phyloP scores from a whole-genome alignment of 768 basidiomycete genomes.

The Collybia sordida region DNA sequence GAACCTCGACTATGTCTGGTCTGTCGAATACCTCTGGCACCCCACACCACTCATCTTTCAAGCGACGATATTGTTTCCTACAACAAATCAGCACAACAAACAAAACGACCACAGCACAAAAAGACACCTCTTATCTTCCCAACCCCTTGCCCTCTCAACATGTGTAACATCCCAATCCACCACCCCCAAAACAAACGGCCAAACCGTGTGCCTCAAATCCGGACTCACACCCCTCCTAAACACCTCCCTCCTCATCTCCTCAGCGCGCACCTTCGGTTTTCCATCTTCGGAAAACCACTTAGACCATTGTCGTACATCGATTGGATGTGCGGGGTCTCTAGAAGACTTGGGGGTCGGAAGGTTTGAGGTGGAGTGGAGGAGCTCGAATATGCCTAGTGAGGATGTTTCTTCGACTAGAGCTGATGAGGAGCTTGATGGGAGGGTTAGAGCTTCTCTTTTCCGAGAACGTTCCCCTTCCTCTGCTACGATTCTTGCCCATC shows the following conservation, averaged over 20 bases:
- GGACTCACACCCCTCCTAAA: constrained; percentile 72
- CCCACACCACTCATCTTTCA: constrained; percentile 83
- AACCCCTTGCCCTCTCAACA: constrained; percentile 57
- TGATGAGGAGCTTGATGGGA: constrained; percentile 51
- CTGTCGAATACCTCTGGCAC: constrained; percentile 80
- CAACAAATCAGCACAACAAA: background rate
- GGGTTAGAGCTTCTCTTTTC: constrained; percentile 70
- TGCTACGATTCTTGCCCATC: constrained; percentile 96
- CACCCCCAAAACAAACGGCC: constrained; percentile 91
- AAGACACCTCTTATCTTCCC: constrained; percentile 62
- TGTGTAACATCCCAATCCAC: constrained; percentile 75
- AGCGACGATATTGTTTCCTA: constrained; percentile 66
- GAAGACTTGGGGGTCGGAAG: constrained; percentile 82
- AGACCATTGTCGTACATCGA: constrained; percentile 72
- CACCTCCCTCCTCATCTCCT: constrained; percentile 75
- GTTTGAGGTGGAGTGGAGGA: constrained; percentile 76
- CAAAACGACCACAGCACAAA: background rate
- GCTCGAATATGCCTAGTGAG: constrained; percentile 84
- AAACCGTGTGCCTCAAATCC: constrained; percentile 68
- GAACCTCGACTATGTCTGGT: constrained; percentile 78
- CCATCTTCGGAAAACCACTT: constrained; percentile 80
- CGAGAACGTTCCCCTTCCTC: constrained; percentile 96
- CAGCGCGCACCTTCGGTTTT: constrained; percentile 57
- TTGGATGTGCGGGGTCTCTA: constrained; percentile 74
- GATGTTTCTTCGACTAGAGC: constrained; percentile 62